Evolutionary conservation across 1,284 basidiomycete species (phyloP).

Genomic region (Sanghuangporus baumii): DNA sequence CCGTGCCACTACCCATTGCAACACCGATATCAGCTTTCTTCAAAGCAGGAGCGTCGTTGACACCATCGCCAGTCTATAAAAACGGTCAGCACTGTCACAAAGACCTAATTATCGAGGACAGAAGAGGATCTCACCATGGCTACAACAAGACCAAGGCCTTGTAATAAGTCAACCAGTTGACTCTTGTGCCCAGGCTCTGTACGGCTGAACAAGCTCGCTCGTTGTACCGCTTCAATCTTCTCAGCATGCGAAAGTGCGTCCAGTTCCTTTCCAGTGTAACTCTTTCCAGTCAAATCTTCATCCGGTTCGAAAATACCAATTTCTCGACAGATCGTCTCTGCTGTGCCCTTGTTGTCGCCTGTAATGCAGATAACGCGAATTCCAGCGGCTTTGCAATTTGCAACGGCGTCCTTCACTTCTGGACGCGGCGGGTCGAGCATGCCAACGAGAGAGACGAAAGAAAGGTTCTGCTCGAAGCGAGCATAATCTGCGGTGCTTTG

Average conservation of each 20-base stretch:
- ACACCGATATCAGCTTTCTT: conserved; percentile 98
- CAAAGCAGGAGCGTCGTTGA: conserved; percentile 95
- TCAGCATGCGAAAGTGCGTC: conserved; percentile 77
- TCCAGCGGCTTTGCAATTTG: conserved; percentile 88
- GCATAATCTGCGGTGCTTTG: conserved; percentile 78
- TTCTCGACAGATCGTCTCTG: conserved; percentile 93
- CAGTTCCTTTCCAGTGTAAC: conserved; percentile 91
- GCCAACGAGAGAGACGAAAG: conserved; percentile 92
- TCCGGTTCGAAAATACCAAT: conserved; percentile 88
- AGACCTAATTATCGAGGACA: background rate
- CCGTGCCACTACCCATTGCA: conserved; percentile 98
- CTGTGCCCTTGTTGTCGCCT: conserved; percentile 97
- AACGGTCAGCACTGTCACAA: background rate
- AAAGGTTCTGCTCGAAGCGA: conserved; percentile 86
- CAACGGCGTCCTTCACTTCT: conserved; percentile 84
- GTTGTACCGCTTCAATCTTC: conserved; percentile 80
- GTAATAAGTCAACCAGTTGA: conserved; percentile 93
- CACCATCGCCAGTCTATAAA: conserved; percentile 83
- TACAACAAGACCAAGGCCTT: conserved; percentile 89
- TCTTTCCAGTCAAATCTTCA: conserved; percentile 86
- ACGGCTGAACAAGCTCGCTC: conserved; percentile 86
- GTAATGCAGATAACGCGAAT: conserved; percentile 98
- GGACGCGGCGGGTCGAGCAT: conserved; percentile 98
- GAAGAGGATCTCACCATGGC: conserved; percentile 75
- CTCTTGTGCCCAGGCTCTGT: conserved; percentile 96